phyloP scores from a whole-genome alignment of 1,139 yeast species.

The Wickerhamomyces sp. region DNA sequence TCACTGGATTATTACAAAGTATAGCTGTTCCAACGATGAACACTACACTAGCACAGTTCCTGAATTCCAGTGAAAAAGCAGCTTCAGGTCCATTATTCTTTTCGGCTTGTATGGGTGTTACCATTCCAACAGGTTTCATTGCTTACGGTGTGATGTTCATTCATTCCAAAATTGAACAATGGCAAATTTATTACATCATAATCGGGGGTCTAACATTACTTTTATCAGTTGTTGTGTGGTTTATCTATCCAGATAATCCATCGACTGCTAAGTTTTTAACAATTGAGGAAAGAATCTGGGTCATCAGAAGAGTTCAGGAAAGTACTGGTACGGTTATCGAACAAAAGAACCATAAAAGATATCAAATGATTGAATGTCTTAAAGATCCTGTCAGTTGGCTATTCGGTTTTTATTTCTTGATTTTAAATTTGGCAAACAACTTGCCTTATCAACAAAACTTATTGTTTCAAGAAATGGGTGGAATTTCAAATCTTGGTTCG shows the following conservation, averaged over 20 bases:
- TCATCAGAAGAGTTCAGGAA: conserved; percentile 38
- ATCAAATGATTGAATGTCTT: conserved; percentile 40
- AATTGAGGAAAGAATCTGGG: conserved; percentile 39
- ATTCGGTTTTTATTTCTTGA: conserved; percentile 34
- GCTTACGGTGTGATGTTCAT: conserved; percentile 39
- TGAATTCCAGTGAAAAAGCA: no score
- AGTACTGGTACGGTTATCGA: conserved; percentile 40
- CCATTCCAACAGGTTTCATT: conserved; percentile 43
- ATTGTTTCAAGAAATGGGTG: conserved; percentile 39
- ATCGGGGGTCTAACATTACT: conserved; percentile 40
- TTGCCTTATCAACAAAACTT: conserved; percentile 43
- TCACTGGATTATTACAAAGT: no score
- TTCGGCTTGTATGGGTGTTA: no score
- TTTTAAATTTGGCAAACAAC: conserved; percentile 43
- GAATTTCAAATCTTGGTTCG: conserved; percentile 37
- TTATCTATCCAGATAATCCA: conserved; percentile 42
- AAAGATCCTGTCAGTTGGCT: conserved; percentile 48
- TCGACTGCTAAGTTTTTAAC: conserved; percentile 34
- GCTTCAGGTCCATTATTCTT: no score
- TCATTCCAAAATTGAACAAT: conserved; percentile 29
- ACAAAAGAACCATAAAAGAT: conserved; percentile 39
- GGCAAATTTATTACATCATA: conserved; percentile 39
- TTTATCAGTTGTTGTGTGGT: conserved; percentile 28
- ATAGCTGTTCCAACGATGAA: no score
- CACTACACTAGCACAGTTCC: no score